These are phyloP conservation scores for Penicillium soppii DNA, from an alignment of 495 filamentous ascomycete genomes.

Conservation along the genomic window DNA sequence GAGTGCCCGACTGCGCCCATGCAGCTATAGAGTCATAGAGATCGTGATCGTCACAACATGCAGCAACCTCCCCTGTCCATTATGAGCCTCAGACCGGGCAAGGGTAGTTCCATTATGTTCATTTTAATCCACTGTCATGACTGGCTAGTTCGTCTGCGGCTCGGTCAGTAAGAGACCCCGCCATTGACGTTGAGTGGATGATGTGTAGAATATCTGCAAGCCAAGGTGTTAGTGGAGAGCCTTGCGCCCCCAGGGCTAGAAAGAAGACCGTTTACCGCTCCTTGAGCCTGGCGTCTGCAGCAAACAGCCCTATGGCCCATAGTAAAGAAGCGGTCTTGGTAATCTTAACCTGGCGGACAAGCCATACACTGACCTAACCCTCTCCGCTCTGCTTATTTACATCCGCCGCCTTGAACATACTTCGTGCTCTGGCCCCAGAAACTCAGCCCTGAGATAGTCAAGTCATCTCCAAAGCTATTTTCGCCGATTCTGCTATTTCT, in stretches of 20 bases:
- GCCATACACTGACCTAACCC: background rate
- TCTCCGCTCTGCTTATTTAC: background rate
- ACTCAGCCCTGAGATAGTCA: too few relatives aligned
- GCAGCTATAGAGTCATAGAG: constrained; percentile 12
- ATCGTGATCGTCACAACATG: constrained; percentile 8
- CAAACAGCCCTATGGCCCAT: constrained; percentile 10
- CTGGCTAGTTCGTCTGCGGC: constrained; percentile 4
- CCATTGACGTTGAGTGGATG: background rate
- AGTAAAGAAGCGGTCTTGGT: constrained; percentile 5
- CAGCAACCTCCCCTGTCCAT: constrained; percentile 3
- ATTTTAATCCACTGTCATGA: background rate
- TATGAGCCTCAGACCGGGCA: constrained; percentile 13
- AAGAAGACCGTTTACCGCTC: constrained; percentile 5
- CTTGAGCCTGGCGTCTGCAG: constrained; percentile 1
- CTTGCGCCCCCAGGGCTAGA: background rate
- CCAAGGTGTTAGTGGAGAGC: background rate
- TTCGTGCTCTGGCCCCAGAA: too few relatives aligned
- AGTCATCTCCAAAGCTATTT: too few relatives aligned
- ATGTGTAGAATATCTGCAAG: background rate
- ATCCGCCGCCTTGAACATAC: too few relatives aligned
- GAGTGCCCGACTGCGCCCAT: constrained; percentile 10
- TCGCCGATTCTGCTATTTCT: too few relatives aligned
- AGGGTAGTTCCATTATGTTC: background rate
- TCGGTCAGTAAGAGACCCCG: background rate
- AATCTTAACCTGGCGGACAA: background rate